Base-by-base conservation (phyloP, 1,284 basidiomycete species). In the Cutaneotrichosporon spelunceum region DNA sequence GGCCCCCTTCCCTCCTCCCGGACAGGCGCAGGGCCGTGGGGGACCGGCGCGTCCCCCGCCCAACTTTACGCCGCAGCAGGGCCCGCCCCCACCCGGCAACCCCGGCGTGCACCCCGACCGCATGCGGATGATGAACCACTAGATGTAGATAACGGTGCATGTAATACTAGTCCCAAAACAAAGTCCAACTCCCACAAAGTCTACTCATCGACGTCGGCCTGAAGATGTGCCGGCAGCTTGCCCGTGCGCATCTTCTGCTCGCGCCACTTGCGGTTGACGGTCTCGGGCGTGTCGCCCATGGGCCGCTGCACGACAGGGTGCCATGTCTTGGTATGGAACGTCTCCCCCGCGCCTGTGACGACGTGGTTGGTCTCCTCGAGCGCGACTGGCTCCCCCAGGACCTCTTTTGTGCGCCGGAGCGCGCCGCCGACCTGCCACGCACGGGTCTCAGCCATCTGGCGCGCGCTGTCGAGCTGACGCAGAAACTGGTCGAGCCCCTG, bases 41-140 rank as follows among this genome's bases (percentile, higher is more conserved):
- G 52, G 52, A 4, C 33, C 52, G 54, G 33, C 26, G n/a, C 42
- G 45, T 14, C 67, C 69, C 5, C 78, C 76, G 21, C 80, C 81
- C 53, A 79, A 58, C 14, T 68, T 70, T 53, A 66, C 66, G 9
- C 71, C 66, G 23, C 52, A 54, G n/a, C 54, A 59, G 21, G 61
- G 59, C 11, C 69, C 66, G 11, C 71, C 67, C 26, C 49, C 57
- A 13, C 64, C 42, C 3, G 72, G 62, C 11, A 61, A 65, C 16
- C 67, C 81, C 23, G 87, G 84, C 30, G 89, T 93, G 68, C 91
- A 93, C 78, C 91, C 91, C n/a, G 90, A 93, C 78, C 83, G 90
- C 64, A 70, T 90, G 75, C 83, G 89, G 63, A 91, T 92, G 89
- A 86, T 92, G 87, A 84, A 81, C 56, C 34, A 58, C 36, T 53